Base-by-base conservation (phyloP, 148 eudicot species). In the Rhododendron griersonianum region DNA sequence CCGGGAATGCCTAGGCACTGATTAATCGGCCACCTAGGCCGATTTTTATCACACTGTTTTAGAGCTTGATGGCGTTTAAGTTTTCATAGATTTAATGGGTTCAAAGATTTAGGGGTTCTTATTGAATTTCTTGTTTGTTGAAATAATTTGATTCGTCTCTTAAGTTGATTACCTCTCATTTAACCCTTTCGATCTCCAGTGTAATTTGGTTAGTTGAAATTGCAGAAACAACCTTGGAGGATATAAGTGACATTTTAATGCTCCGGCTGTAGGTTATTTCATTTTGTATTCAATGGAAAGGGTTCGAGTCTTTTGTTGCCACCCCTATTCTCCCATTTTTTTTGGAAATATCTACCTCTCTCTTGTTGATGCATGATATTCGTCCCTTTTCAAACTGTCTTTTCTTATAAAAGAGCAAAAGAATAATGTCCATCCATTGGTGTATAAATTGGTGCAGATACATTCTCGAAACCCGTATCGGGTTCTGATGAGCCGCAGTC, bases 401-500 rank as follows among this genome's bases (percentile, higher is more conserved):
- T 48, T 33, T 71, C 18, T 18, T 69, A 7, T 11, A 13, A 65
- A 18, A 45, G 23, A 79, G 37, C 35, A 69, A 28, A 79, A 21
- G 4, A 48, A 5, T 39, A 16, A 28, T 48, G 53, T 0, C 25
- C 50, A 37, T 33, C 18, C 44, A 39, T 80, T 41, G 18, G 67
- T 61, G 1, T 84, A 37, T 51, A 48, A 78, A 28, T 63, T 88
- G 37, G 71, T 92, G 83, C 91, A 98, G 98, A 95, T 91, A 90
- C 99, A 80, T 98, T 98, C 91, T 93, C 98, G 44, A 98, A 91
- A 81, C 92, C 92, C 2, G 91, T 83, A 84, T 85, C 89, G 86
- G 94, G 94, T 63, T 89, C 96, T 81, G 95, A 94, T 86, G 96
- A 90, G 57, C 87, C 94, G 65, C 95, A 93, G 89, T 83, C 93